Conservation (phyloP, 1,284 basidiomycete species). For the Pholiota adiposa region DNA sequence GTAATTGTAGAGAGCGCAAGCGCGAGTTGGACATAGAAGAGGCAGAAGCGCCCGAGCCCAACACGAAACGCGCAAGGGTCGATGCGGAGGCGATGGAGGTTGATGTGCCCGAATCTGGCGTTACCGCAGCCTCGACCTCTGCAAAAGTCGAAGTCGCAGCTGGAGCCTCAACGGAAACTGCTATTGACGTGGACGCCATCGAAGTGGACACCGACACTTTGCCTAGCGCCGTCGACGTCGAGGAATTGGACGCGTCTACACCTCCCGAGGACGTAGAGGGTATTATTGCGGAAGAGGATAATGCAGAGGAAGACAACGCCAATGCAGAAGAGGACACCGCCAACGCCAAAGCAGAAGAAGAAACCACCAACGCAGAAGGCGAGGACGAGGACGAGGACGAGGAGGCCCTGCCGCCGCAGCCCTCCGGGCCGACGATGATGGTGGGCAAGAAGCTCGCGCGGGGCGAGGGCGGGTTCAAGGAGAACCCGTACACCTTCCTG, state of each 20-base stretch:
- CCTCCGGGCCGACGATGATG: conserved; percentile 2
- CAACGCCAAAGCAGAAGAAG: too few species aligned
- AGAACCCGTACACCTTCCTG: conserved; percentile 90
- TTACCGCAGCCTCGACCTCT: not conserved
- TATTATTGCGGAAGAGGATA: too few species aligned
- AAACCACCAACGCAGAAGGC: too few species aligned
- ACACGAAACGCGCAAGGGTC: not conserved
- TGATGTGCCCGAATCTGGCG: not conserved
- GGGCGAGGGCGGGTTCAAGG: conserved; percentile 70
- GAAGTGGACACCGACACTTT: conserved; percentile 20
- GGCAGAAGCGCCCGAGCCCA: conserved; percentile 38
- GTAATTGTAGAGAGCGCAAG: conserved; percentile 53
- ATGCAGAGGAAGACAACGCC: too few species aligned
- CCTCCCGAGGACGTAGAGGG: too few species aligned
- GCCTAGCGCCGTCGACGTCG: too few species aligned
- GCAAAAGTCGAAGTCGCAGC: conserved; percentile 49
- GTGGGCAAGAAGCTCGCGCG: conserved; percentile 4
- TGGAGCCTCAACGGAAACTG: too few species aligned
- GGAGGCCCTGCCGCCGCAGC: conserved; percentile 62
- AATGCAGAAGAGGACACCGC: too few species aligned
- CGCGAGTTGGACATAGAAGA: conserved; percentile 47
- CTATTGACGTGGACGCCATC: conserved; percentile 34
- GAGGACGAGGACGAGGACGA: too few species aligned
- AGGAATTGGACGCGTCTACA: too few species aligned
- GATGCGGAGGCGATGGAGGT: not conserved